Conservation (phyloP, 257 asterid species). For the Gardenia jasminoides region DNA sequence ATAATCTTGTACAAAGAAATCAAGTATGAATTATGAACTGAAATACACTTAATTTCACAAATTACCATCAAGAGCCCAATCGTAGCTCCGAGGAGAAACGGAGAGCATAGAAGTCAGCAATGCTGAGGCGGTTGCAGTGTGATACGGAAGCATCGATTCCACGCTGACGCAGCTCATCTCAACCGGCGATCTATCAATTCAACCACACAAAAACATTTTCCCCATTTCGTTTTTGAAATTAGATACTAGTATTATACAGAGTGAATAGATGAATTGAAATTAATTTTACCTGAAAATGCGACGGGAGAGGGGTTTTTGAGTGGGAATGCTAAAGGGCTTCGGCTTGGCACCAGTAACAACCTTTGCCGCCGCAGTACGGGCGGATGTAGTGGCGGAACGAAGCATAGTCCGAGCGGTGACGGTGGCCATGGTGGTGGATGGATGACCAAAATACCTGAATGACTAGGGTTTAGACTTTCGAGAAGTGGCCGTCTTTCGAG, state of each 20-base stretch:
- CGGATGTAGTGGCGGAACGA: slow-evolving; percentile 54
- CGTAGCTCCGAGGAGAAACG: slow-evolving; percentile 28
- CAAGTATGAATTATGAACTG: neutral
- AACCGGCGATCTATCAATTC: slow-evolving; percentile 31
- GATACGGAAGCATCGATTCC: slow-evolving; percentile 34
- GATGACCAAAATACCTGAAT: slow-evolving; percentile 1
- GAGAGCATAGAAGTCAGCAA: slow-evolving; percentile 39
- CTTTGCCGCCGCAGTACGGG: slow-evolving; percentile 39
- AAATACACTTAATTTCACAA: no score
- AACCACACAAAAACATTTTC: neutral
- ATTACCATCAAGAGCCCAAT: slow-evolving; percentile 37
- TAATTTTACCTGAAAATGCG: slow-evolving; percentile 58
- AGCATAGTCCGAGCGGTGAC: slow-evolving; percentile 44
- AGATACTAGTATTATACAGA: no score
- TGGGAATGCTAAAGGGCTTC: slow-evolving; percentile 39
- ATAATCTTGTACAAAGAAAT: neutral
- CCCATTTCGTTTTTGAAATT: slow-evolving; percentile 18
- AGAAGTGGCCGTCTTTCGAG: no score
- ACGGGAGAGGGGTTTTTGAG: slow-evolving; percentile 53
- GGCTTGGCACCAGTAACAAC: slow-evolving; percentile 36
- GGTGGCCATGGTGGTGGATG: slow-evolving; percentile 30
- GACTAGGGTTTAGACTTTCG: no score
- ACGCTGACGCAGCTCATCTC: slow-evolving; percentile 31
- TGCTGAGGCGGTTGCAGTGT: slow-evolving; percentile 41
- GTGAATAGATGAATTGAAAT: no score